Conservation (phyloP, 176 grass and related monocot species). For the Triticum monococcum region DNA sequence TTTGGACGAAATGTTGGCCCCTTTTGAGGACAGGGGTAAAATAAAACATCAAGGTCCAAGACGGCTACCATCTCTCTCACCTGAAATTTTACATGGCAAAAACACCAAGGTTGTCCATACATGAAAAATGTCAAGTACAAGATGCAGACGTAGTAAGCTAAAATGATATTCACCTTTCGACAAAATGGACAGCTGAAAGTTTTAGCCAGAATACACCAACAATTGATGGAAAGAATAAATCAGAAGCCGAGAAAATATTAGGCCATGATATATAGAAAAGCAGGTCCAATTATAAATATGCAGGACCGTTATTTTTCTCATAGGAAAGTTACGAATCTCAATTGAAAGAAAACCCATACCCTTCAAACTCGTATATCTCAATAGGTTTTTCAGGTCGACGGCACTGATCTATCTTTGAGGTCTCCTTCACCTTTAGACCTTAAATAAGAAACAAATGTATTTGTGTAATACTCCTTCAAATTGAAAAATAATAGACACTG, state of each 20-base stretch:
- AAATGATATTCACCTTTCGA: constrained; percentile 62
- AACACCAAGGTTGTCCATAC: constrained; percentile 2
- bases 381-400: constrained; percentile 73
- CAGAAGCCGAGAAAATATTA: constrained; percentile 17
- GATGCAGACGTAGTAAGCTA: background rate
- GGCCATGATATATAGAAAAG: background rate
- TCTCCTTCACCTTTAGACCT: constrained; percentile 84
- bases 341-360: constrained; percentile 35
- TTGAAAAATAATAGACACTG: background rate
- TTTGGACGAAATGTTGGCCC: constrained; percentile 88
- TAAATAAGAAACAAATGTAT: background rate
- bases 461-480: background rate
- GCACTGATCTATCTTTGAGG: constrained; percentile 65
- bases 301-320: background rate
- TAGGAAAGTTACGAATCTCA: background rate
- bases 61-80: constrained; percentile 81
- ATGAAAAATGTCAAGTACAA: background rate
- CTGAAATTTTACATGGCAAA: constrained; percentile 40
- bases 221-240: constrained; percentile 23
- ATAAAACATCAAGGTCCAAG: constrained; percentile 92
- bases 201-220: constrained; percentile 11
- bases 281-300: background rate
- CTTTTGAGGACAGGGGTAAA: constrained; percentile 84
- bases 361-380: constrained; percentile 96
- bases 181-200: constrained; percentile 85